Conservation (phyloP, 2,329 filamentous ascomycete species). For the Emergomyces orientalis region DNA sequence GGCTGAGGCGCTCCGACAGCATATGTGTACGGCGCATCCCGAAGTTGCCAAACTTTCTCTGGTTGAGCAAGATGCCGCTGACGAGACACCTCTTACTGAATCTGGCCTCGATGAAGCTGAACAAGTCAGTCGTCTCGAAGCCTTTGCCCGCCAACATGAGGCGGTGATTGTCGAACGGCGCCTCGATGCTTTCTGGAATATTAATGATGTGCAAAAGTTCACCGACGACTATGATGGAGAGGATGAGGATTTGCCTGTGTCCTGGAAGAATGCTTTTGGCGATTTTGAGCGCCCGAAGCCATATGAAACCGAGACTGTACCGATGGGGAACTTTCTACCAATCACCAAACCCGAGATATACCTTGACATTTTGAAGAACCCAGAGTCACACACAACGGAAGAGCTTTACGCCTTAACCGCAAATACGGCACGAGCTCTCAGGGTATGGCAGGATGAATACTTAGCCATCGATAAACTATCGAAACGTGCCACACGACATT, state of each 20-base stretch:
- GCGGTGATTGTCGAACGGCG: slow-evolving; percentile 22
- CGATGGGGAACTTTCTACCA: slow-evolving; percentile 31
- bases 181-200: slow-evolving; percentile 29
- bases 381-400: slow-evolving; percentile 38
- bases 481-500: slow-evolving; percentile 38
- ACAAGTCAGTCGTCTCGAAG: slow-evolving; percentile 1
- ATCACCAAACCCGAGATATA: slow-evolving; percentile 29
- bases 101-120: slow-evolving; percentile 8
- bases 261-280: slow-evolving; percentile 28
- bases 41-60: slow-evolving; percentile 21
- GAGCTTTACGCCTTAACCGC: slow-evolving; percentile 47
- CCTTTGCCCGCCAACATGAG: neutral
- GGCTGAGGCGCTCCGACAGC: slow-evolving; percentile 25
- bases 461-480: slow-evolving; percentile 44
- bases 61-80: slow-evolving; percentile 15
- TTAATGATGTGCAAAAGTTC: slow-evolving; percentile 29
- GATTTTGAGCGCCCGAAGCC: slow-evolving; percentile 26
- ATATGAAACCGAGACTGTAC: slow-evolving; percentile 25
- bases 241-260: slow-evolving; percentile 21
- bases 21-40: slow-evolving; percentile 29
- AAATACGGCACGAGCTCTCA: slow-evolving; percentile 45
- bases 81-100: slow-evolving; percentile 10
- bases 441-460: slow-evolving; percentile 52
- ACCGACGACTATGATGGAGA: slow-evolving; percentile 28
- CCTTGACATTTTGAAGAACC: slow-evolving; percentile 29